Conservation (phyloP, 192 early-diverging fungal species). For the Globomyces pollinis-pini region DNA sequence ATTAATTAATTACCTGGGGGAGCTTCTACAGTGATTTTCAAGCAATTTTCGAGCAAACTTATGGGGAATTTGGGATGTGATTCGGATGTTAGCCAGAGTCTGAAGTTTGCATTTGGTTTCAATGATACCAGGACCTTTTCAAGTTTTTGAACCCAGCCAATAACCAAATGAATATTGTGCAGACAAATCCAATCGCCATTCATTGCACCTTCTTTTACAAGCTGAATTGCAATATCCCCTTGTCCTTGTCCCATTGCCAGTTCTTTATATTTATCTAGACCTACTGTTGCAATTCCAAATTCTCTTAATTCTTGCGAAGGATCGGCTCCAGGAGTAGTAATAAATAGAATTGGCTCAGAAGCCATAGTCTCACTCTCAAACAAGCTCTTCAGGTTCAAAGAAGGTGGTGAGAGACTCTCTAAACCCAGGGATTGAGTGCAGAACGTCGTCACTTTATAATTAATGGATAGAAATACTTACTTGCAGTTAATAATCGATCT, state of each 20-base stretch:
- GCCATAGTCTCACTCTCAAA: constrained; percentile 34
- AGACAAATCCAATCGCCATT: constrained; percentile 46
- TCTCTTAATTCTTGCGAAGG: constrained; percentile 47
- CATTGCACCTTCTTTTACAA: constrained; percentile 18
- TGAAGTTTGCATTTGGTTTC: constrained; percentile 33
- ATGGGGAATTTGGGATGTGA: constrained; percentile 43
- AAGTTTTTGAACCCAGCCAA: constrained; percentile 37
- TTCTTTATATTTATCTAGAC: constrained; percentile 40
- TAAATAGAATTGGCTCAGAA: constrained; percentile 47
- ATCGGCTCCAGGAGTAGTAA: constrained; percentile 53
- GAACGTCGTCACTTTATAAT: constrained; percentile 32
- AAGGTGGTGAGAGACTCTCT: constrained; percentile 28
- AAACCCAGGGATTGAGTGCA: constrained; percentile 26
- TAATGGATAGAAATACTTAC: constrained; percentile 33
- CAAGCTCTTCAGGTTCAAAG: constrained; percentile 32
- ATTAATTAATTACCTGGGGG: too few species aligned
- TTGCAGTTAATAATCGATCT: constrained; percentile 43
- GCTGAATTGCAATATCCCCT: constrained; percentile 36
- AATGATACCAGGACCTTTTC: constrained; percentile 40
- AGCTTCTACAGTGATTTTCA: constrained; percentile 53
- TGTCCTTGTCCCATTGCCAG: constrained; percentile 58
- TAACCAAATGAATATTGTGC: constrained; percentile 54
- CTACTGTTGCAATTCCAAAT: constrained; percentile 31
- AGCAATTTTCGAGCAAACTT: constrained; percentile 34
- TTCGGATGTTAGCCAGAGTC: constrained; percentile 53